phyloP scores from a whole-genome alignment of 345 rosid species.

The Populus euphratica region DNA sequence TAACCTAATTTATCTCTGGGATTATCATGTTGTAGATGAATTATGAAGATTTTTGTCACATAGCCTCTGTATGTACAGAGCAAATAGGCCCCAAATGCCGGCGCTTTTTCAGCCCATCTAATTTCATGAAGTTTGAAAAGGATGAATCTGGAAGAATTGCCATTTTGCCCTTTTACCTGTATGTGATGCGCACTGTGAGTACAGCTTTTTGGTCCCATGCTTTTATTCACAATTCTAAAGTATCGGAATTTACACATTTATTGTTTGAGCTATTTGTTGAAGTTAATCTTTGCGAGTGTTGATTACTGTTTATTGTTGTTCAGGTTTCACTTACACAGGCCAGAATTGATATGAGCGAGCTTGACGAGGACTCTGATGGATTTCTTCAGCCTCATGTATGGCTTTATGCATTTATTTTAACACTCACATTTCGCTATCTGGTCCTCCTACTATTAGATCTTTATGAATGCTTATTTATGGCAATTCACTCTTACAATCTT shows the following conservation, averaged over 20 bases:
- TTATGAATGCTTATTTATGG: neutral
- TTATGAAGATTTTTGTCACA: slow-evolving; percentile 98
- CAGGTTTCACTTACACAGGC: slow-evolving; percentile 99
- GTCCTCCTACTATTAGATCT: slow-evolving; percentile 8
- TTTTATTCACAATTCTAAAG: neutral
- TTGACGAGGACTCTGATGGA: slow-evolving; percentile 98
- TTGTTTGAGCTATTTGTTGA: neutral
- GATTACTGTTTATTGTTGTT: slow-evolving; percentile 22
- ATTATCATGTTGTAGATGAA: slow-evolving; percentile 63
- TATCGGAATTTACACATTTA: neutral
- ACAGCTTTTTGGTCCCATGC: neutral
- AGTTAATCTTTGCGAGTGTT: neutral
- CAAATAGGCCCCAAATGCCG: slow-evolving; percentile 98
- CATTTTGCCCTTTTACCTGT: slow-evolving; percentile 91
- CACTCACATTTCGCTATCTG: neutral
- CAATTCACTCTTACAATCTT: neutral
- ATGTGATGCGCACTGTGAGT: slow-evolving; percentile 98
- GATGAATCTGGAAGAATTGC: slow-evolving; percentile 99
- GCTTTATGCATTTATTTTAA: slow-evolving; percentile 6
- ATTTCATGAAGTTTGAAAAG: slow-evolving; percentile 99
- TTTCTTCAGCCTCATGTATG: slow-evolving; percentile 83
- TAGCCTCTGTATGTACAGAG: slow-evolving; percentile 92
- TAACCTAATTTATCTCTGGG: slow-evolving; percentile 12
- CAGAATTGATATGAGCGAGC: slow-evolving; percentile 99
- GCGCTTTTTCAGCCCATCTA: slow-evolving; percentile 95